phyloP scores from a whole-genome alignment of 2,329 filamentous ascomycete genomes.

The Aspergillus proliferans region DNA sequence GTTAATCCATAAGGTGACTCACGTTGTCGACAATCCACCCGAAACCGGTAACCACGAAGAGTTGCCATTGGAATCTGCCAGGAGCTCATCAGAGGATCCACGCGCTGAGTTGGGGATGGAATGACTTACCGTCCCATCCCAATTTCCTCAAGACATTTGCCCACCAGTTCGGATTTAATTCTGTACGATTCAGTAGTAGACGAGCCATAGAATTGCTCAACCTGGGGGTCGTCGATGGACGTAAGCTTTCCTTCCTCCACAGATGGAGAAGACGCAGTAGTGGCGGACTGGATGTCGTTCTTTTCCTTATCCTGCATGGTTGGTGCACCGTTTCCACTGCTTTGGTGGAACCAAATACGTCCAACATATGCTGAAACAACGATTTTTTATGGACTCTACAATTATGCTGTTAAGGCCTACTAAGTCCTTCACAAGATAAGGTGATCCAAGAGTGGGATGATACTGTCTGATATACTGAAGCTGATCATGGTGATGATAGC shows the following conservation, averaged over 20 bases:
- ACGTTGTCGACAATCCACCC: conserved; percentile 63
- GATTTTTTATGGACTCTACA: background rate
- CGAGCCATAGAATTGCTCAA: conserved; percentile 35
- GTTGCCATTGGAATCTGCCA: conserved; percentile 48
- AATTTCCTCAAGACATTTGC: conserved; percentile 21
- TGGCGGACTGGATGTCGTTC: background rate
- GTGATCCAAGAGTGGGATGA: too few relatives aligned
- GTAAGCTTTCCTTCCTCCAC: background rate
- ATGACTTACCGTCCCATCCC: conserved; percentile 17
- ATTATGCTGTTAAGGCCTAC: too few relatives aligned
- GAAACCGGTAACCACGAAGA: conserved; percentile 62
- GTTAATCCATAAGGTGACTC: background rate
- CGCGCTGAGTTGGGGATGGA: too few relatives aligned
- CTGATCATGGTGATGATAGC: too few relatives aligned
- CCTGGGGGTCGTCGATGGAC: conserved; percentile 19
- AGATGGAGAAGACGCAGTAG: background rate
- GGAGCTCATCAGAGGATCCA: background rate
- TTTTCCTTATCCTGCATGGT: background rate
- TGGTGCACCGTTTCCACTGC: too few relatives aligned
- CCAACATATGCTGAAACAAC: background rate
- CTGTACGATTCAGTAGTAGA: conserved; percentile 26
- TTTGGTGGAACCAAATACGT: background rate
- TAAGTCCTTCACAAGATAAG: too few relatives aligned
- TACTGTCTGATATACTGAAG: too few relatives aligned
- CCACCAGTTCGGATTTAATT: conserved; percentile 25